These are phyloP conservation scores for Pezicula rhizophila DNA, from an alignment of 2,329 filamentous ascomycete species.

Conservation along the genomic window DNA sequence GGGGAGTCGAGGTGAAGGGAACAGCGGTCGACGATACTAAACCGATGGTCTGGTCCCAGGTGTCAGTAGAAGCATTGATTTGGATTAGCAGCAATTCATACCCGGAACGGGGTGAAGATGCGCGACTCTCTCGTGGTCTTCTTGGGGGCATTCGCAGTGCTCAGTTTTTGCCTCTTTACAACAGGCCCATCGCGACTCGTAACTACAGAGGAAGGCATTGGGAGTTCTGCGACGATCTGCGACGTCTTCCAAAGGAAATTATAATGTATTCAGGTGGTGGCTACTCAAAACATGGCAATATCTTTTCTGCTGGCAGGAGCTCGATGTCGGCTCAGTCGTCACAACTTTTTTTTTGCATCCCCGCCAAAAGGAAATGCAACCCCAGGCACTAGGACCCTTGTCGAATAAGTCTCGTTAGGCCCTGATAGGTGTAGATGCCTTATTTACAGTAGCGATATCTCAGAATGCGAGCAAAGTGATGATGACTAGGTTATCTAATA, in stretches of 20 bases:
- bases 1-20: constrained; percentile 80
- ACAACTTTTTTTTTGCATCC: background rate
- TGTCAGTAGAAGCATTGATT: constrained; percentile 10
- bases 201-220: constrained; percentile 38
- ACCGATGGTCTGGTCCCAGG: constrained; percentile 66
- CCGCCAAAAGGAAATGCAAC: background rate
- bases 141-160: constrained; percentile 32
- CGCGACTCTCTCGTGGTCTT: constrained; percentile 52
- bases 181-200: constrained; percentile 54
- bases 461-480: too few species aligned
- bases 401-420: too few species aligned
- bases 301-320: too few species aligned
- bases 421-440: too few species aligned
- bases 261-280: too few species aligned
- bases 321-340: background rate
- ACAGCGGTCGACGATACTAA: constrained; percentile 86
- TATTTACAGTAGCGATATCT: too few species aligned
- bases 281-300: too few species aligned
- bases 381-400: background rate
- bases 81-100: constrained; percentile 39
- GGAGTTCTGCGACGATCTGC: too few species aligned
- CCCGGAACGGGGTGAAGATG: constrained; percentile 90
- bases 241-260: too few species aligned
- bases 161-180: constrained; percentile 71
- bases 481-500: too few species aligned